A percentile compares a stretch with the other conserved stretches of the same genome.
Evolutionary conservation across 2,329 filamentous ascomycete genomes (phyloP).

Genomic region (Arthroderma sp.): DNA sequence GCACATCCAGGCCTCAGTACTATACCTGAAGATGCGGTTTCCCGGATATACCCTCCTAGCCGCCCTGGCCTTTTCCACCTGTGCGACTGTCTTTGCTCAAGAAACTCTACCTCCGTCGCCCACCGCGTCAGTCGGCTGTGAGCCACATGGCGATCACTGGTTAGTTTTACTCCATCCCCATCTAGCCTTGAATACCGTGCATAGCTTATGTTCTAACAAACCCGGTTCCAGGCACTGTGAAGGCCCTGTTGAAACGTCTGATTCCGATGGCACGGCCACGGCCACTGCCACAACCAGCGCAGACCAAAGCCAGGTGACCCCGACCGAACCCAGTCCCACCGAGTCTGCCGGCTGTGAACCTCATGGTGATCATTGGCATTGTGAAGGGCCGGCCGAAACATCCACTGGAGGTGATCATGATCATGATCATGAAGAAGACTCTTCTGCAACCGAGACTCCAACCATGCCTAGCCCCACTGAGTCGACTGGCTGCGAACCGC

Average conservation of each 20-base stretch:
- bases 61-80: conserved; percentile 4
- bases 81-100: conserved; percentile 6
- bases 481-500: conserved; percentile 12
- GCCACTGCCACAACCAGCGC: conserved; percentile 2
- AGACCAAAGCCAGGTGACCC: conserved; percentile 11
- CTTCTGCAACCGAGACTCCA: conserved; percentile 1
- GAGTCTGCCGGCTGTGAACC: conserved; percentile 12
- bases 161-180: background rate
- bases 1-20: background rate
- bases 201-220: background rate
- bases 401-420: background rate
- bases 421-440: background rate
- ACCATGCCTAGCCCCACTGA: conserved; percentile 9
- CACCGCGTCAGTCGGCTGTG: conserved; percentile 15
- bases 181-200: background rate
- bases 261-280: conserved; percentile 2
- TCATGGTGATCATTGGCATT: conserved; percentile 4
- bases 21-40: background rate
- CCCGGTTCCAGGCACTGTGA: conserved; percentile 18
- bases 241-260: conserved; percentile 10
- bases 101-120: conserved; percentile 19
- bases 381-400: background rate
- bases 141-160: conserved; percentile 13
- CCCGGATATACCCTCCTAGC: background rate
- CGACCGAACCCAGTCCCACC: conserved; percentile 11